Base-by-base conservation (phyloP, 2,329 filamentous ascomycete genomes). In the Ophiostoma sp. region DNA sequence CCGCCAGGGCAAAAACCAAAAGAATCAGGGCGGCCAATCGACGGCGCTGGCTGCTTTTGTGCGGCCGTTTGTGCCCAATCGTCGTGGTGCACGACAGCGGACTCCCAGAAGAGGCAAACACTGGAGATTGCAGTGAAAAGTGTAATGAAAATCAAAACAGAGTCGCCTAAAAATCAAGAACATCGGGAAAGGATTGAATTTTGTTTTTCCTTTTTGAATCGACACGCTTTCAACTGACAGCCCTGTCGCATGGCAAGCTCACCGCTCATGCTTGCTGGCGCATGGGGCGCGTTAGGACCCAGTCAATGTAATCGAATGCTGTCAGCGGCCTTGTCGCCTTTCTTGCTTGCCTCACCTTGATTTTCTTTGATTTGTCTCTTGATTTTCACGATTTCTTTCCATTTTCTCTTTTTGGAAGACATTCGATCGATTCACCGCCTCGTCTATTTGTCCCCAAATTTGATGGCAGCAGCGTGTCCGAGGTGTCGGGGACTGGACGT, bases 11-110 rank as follows among this genome's bases (percentile, higher is more conserved):
- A 12, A 22, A 57, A 28, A 22, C 15, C 22, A 1, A 31, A 52
- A 69, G n/a, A 22, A 45, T 36, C 52, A 48, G 55, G 55, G 69
- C 69, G 36, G 36, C 66, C 66, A 69, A 69, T 69, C 6, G 66
- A 69, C 45, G 28, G 28, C 45, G 19, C 45, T 11, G 28, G 66
- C 36, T 45, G 31, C 8, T 36, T 28, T 52, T n/a, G 25, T 15
- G 28, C 64, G 31, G 45, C 28, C 19, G 45, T 69, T 55, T 52
- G 31, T 69, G 28, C 28, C 66, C 66, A 69, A 52, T 52, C 66
- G 45, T 69, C 45, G 28, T 7, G 25, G 22, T 33, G 64, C 64
- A 50, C 64, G 64, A 33, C 64, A 68, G 42, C 64, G 36, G 61
- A n/a, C 45, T 68, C 12, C 64, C 45, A 33, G 42, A 68, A n/a